A percentile compares a stretch with the other conserved stretches of the same genome.
These are phyloP conservation scores for Bryoglossum gracile DNA, from an alignment of 495 filamentous ascomycete genomes.

Conservation along the genomic window DNA sequence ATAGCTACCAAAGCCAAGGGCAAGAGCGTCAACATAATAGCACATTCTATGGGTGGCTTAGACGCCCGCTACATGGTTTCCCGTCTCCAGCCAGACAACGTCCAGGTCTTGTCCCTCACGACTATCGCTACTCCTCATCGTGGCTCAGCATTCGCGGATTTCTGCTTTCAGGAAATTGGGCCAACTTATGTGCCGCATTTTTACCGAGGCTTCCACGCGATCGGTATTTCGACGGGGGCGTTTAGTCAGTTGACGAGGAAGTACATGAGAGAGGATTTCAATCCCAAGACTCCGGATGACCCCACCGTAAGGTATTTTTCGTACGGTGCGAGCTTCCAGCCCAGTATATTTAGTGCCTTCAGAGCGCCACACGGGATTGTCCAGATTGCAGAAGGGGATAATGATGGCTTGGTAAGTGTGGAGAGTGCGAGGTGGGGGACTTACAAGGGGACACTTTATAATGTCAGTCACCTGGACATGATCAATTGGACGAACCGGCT, in stretches of 20 bases:
- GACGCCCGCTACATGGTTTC: constrained; percentile 94
- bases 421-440: constrained; percentile 80
- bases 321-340: constrained; percentile 73
- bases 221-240: constrained; percentile 71
- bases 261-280: constrained; percentile 82
- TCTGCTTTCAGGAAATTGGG: constrained; percentile 66
- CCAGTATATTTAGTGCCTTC: constrained; percentile 65
- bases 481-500: constrained; percentile 95
- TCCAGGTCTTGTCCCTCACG: constrained; percentile 63
- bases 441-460: constrained; percentile 85
- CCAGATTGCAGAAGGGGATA: constrained; percentile 63
- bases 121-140: constrained; percentile 86
- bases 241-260: constrained; percentile 75
- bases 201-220: constrained; percentile 57
- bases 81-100: constrained; percentile 51
- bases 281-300: constrained; percentile 67
- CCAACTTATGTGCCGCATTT: constrained; percentile 52
- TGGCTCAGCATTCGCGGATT: constrained; percentile 80
- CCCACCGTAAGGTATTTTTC: constrained; percentile 82
- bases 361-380: constrained; percentile 66
- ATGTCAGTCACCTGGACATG: constrained; percentile 82
- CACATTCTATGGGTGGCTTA: constrained; percentile 70
- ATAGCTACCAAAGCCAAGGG: constrained; percentile 61
- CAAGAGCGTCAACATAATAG: constrained; percentile 80
- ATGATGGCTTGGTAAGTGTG: constrained; percentile 92